Base-by-base conservation (phyloP, 768 basidiomycete species). In the Boletus rex-veris region DNA sequence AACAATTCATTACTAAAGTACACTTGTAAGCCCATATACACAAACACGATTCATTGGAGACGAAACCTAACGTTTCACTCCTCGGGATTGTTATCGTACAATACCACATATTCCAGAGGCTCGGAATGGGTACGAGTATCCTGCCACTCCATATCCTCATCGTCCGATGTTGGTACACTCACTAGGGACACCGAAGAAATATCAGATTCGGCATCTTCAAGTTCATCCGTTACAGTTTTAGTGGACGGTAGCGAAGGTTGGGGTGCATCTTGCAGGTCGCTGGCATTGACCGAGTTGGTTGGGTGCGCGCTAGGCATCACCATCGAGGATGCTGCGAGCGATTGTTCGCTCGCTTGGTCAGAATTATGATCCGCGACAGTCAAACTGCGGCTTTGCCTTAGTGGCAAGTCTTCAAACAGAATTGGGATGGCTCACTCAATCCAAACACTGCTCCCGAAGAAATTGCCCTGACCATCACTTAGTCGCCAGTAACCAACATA, bases 401-500 rank as follows among this genome's bases (percentile, higher is more conserved):
- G 47, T 40, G 28, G 40, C 39, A 43, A 18, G 38, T 28, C 56
- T 10, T 18, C 33, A 12, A 12, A 42, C 5, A n/a, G 38, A n/a
- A 19, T 50, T 16, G n/a, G 40, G 24, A 53, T 3, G 14, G 74
- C 86, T 68, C 54, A 90, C 90, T 90, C 88, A 24, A 88, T 81
- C 88, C 90, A 91, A 18, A 92, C 75, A 53, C 79, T 85, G 33
- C 49, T 85, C 74, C 24, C 90, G 61, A 93, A 93, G 42, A 81
- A 65, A 39, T 75, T 75, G 2, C 80, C 82, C 16, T 75, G 61
- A 6, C 77, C 79, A 60, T 88, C 83, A 54, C 71, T 80, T 53
- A 93, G 66, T 40, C 84, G 76, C 88, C 89, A 93, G 61, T 88
- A 90, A 47, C 86, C 80, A 51, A 85, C 80, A 70, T 90, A 91